Base-by-base conservation (phyloP, 1,139 yeast genomes). In the Zygosaccharomyces sapae region DNA sequence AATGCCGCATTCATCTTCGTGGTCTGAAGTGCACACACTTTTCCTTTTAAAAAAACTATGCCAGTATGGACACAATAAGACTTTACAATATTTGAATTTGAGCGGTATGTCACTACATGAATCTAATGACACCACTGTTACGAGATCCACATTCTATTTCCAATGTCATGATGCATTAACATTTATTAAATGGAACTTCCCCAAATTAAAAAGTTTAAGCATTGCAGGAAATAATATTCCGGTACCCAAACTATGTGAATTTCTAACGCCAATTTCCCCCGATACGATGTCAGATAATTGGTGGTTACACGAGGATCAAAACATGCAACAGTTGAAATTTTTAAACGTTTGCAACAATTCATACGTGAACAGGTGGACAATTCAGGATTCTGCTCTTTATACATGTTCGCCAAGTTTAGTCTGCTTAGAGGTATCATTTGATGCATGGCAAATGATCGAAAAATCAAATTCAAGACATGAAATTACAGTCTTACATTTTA, bases 1-100 rank as follows among this genome's bases (percentile, higher is more conserved):
- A 51, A 92, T 86, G 61, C 82, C 48, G 75, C 86, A 55, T 81
- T 83, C 80, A 5, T 74, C 83, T n/a, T 81, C 85, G 1, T 73
- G 83, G 56, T 77, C 75, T 33, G 80, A 79, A 44, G 75, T 75
- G 58, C 89, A 76, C 48, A 71, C 83, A 52, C 68, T 82, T 63
- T 75, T 74, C 69, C 68, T 83, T 4, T 66, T 83, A 46, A 77
- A 76, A 71, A 57, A 81, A 47, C 48, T 70, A 34, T 59, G 67
- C 36, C 61, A 62, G 27, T 71, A 68, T 54, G 68, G 71, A 36
- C 67, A 65, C 48, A 72, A 70, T 42, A 61, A 67, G 45, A 66
- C 74, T 36, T 58, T 75, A 49, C 66, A 68, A 36, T 71, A 72
- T 58, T 59, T 87, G 44, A 87, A 88, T 60, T 67, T 89, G 38